Conservation (phyloP, 2,329 filamentous ascomycete species). For the Gnomoniopsis smithogilvyi region DNA sequence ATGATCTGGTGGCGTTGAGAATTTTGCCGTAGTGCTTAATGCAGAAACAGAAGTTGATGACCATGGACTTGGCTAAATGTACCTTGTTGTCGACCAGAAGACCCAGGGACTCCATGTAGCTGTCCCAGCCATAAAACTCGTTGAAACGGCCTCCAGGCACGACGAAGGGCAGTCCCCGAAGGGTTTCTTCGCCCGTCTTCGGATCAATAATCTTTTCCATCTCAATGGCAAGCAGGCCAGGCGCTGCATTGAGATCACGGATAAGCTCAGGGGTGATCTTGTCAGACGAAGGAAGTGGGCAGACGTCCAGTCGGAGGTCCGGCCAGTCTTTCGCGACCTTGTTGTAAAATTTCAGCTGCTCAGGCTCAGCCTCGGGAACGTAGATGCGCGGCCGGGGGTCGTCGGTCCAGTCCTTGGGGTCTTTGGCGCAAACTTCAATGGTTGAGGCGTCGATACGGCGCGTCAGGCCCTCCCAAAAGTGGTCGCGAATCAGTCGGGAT, state of each 20-base stretch:
- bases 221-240: constrained; percentile 83
- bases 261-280: constrained; percentile 79
- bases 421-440: constrained; percentile 80
- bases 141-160: constrained; percentile 97
- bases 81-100: constrained; percentile 81
- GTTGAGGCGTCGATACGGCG: constrained; percentile 84
- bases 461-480: constrained; percentile 91
- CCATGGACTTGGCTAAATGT: constrained; percentile 90
- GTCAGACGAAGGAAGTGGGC: constrained; percentile 60
- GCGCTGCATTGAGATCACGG: constrained; percentile 78
- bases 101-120: constrained; percentile 95
- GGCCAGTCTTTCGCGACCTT: constrained; percentile 75
- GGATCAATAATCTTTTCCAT: constrained; percentile 75
- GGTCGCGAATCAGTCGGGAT: constrained; percentile 78
- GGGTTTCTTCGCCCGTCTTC: constrained; percentile 64
- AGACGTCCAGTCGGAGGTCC: constrained; percentile 83
- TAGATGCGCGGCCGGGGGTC: constrained; percentile 91
- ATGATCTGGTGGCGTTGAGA: constrained; percentile 91
- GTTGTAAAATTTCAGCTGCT: constrained; percentile 87
- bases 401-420: constrained; percentile 89
- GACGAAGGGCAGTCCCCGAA: constrained; percentile 87
- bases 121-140: constrained; percentile 98
- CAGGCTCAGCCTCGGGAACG: constrained; percentile 76
- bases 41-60: constrained; percentile 94
- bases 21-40: constrained; percentile 99